Base-by-base conservation (phyloP, 345 rosid genomes). In the Rhizophora mangle region DNA sequence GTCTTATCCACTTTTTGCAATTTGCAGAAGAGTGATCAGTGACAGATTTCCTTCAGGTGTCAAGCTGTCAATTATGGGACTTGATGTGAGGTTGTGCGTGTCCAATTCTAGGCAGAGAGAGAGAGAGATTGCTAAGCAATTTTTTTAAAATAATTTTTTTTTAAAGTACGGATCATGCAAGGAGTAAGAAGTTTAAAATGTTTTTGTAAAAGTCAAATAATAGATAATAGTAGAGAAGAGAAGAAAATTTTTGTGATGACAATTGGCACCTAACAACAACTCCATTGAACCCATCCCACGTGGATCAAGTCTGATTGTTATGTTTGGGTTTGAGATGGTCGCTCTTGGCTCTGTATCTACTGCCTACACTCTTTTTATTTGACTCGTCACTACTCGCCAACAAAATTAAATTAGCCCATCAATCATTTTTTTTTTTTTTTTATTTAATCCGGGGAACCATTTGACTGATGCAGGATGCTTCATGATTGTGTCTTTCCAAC, bases 161-260 rank as follows among this genome's bases (percentile, higher is more conserved):
- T 34, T 5, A 7, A 8, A 29, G 8, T 13, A 30, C 21, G 34
- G 31, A 15, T 21, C 22, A 11, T 60, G 1, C 15, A 11, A 2
- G 16, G 49, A 15, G 19, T 10, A 11, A 39, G 26, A 53, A n/a
- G 39, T 58, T 9, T 57, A 59, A 53, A 62, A 43, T 39, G 46
- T 2, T 39, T 39, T 19, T 47, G 54, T 78, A 65, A 53, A 78
- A 80, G 82, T 69, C 78, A 74, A n/a, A n/a, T n/a, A n/a, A 21
- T 15, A 7, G 49, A 46, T 8, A 7, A 7, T 8, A 61, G 24
- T 62, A 8, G 71, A 81, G 73, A 78, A 55, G 52, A 43, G 15
- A 43, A 43, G 5, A 43, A 56, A 69, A 37, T 22, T 58, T 70
- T 69, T 54, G 69, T 60, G 51, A 60, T 11, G 49, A 16, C 27